Percentiles rank a stretch among this genome's conserved stretches.
phyloP scores from a whole-genome alignment of 495 filamentous ascomycete genomes.

The Wilcoxina mikolae region DNA sequence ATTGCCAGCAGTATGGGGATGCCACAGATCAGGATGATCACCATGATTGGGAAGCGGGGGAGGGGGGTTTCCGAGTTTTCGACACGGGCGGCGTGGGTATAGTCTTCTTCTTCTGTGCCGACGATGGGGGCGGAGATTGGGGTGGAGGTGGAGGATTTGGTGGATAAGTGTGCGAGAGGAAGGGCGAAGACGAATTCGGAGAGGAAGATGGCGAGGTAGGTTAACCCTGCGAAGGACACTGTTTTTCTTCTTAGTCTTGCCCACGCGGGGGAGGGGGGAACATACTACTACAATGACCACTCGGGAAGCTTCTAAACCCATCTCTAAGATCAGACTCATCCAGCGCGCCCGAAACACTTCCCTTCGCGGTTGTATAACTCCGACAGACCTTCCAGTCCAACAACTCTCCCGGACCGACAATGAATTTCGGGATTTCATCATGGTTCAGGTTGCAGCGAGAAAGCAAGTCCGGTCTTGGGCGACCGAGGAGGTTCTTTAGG shows the following conservation, averaged over 20 bases:
- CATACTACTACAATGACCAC: conserved; percentile 53
- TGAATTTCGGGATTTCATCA: conserved; percentile 8
- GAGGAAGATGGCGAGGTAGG: conserved; percentile 50
- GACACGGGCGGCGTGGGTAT: background rate
- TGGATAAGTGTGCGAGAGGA: conserved; percentile 27
- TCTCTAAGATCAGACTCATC: conserved; percentile 36
- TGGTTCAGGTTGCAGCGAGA: conserved; percentile 46
- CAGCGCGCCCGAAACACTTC: conserved; percentile 29
- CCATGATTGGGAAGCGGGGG: conserved; percentile 42
- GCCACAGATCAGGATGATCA: conserved; percentile 42
- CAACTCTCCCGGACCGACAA: conserved; percentile 22
- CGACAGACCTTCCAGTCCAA: conserved; percentile 18
- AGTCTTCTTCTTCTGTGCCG: background rate
- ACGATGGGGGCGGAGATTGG: conserved; percentile 29
- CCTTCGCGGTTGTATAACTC: background rate
- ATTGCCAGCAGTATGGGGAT: conserved; percentile 34
- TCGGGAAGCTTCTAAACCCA: conserved; percentile 54
- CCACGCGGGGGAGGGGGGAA: conserved; percentile 6
- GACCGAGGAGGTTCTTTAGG: conserved; percentile 49
- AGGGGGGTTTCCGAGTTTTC: conserved; percentile 39
- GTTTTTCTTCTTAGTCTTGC: background rate
- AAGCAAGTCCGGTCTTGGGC: conserved; percentile 50
- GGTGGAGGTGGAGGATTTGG: background rate
- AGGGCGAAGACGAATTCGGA: conserved; percentile 49
- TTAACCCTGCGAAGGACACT: conserved; percentile 50